Evolutionary conservation across 352 stramenopile species (phyloP), one percentile per base, ranked within the genome.

Genomic region (Globisporangium camurandrum): DNA sequence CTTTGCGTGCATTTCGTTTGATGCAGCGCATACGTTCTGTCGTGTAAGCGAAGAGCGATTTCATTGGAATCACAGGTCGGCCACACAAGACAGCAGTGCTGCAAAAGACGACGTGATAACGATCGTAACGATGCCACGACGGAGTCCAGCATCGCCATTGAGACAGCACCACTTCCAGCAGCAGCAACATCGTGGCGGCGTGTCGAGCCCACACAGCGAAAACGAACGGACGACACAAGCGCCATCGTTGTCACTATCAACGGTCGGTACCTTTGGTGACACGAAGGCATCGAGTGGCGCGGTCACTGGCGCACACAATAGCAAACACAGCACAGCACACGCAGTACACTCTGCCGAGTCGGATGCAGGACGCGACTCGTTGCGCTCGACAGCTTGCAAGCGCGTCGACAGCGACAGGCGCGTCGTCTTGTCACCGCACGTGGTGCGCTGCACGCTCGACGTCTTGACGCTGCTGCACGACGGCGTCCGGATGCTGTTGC

Each of bases 11-110:
- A 57, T 85, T 7, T 62, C 56, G 22, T 44, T 47, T 36, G 53
- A 45, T 36, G 43, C 52, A 6, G 59, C 76, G 4, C 45, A 56
- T 10, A 57, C 69, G 0, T 49, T 88, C 1, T 82, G 85, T 46
- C 50, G 67, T 14, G 42, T 62, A 8, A 71, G 70, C 0, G 73
- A 86, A 28, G 76, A 88, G 26, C 62, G 70, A 1, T 85, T 82
- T 44, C 74, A 85, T 28, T 85, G 74, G 76, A 79, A 86, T 28
- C 64, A 83, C 46, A 72, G 67, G 30, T 42, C 55, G 14, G 44
- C 59, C 0, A 77, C 65, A n/a, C n/a, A n/a, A 54, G 56, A 59
- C 0, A 61, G 55, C n/a, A n/a, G 37, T 0, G 41, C 24, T 4
- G 24, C 31, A 8, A 20, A 12, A 17, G 46, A 45, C 28, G 56